These are phyloP conservation scores for Backusella sp. DNA, from an alignment of 192 early-diverging fungal species.

Conservation along the genomic window DNA sequence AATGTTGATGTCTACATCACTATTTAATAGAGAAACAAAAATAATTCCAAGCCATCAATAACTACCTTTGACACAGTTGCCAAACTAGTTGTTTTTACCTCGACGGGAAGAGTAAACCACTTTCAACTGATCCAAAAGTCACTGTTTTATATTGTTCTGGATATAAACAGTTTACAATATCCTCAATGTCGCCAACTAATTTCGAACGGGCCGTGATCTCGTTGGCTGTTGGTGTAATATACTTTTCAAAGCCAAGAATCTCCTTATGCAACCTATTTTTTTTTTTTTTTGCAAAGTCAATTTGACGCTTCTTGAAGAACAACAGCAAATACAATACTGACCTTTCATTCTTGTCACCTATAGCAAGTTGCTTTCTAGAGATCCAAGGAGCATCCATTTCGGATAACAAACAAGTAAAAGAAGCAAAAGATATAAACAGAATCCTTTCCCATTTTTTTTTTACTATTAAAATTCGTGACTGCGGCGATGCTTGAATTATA, in stretches of 20 bases:
- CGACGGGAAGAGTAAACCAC: constrained; percentile 22
- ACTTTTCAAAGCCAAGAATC: constrained; percentile 19
- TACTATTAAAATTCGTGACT: too few species aligned
- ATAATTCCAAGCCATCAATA: neutral
- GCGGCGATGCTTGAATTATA: too few species aligned
- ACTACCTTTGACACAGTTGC: neutral
- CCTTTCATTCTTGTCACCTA: neutral
- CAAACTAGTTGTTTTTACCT: constrained; percentile 9
- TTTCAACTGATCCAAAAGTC: constrained; percentile 19
- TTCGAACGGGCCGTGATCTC: constrained; percentile 5
- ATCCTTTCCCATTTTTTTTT: too few species aligned
- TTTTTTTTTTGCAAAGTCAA: neutral
- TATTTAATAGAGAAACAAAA: neutral
- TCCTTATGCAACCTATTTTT: constrained; percentile 23
- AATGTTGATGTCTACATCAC: constrained; percentile 28
- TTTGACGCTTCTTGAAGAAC: neutral
- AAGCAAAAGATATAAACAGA: neutral
- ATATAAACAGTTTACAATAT: neutral
- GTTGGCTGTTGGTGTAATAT: constrained; percentile 17
- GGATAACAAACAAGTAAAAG: neutral
- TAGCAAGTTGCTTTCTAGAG: neutral
- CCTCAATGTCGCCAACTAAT: neutral
- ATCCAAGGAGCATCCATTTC: constrained; percentile 15
- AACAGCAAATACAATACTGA: neutral
- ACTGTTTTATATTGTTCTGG: neutral